These are phyloP conservation scores for Aspergillus sp. DNA, from an alignment of 2,329 filamentous ascomycete genomes.

Conservation along the genomic window DNA sequence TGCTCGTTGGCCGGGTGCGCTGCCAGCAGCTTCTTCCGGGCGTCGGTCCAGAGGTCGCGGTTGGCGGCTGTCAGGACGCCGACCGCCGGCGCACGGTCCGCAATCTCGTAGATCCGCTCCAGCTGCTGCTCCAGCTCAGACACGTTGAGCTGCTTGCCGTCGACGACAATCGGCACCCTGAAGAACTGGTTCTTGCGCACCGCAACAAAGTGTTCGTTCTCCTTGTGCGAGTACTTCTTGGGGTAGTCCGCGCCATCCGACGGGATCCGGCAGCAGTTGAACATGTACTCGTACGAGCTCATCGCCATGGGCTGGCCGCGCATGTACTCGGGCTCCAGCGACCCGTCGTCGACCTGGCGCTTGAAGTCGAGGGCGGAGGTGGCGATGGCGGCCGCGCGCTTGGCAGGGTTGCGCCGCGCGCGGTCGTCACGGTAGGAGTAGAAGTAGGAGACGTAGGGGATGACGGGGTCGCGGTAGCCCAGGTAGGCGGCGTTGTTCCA, in stretches of 20 bases:
- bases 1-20: slow-evolving; percentile 71
- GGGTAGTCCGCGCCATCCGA: slow-evolving; percentile 73
- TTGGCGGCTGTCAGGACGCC: slow-evolving; percentile 85
- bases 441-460: slow-evolving; percentile 98
- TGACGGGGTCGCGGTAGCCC: slow-evolving; percentile 84
- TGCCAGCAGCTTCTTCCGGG: slow-evolving; percentile 63
- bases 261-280: slow-evolving; percentile 82
- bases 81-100: slow-evolving; percentile 60
- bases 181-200: slow-evolving; percentile 97
- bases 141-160: slow-evolving; percentile 77
- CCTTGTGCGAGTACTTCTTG: slow-evolving; percentile 63
- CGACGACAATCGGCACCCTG: slow-evolving; percentile 74
- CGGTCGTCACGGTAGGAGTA: slow-evolving; percentile 96
- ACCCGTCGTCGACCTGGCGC: slow-evolving; percentile 72
- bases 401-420: slow-evolving; percentile 73
- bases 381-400: slow-evolving; percentile 84
- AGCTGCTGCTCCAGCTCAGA: slow-evolving; percentile 88
- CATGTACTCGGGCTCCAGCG: slow-evolving; percentile 96
- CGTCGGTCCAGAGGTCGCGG: slow-evolving; percentile 84
- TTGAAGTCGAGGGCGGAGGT: slow-evolving; percentile 87
- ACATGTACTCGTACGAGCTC: slow-evolving; percentile 99
- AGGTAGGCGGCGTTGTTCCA: slow-evolving; percentile 96
- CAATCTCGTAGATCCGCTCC: slow-evolving; percentile 69
- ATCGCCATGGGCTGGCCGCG: slow-evolving; percentile 95
- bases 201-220: slow-evolving; percentile 80